Base-by-base conservation (phyloP, 129 eudicot species). In the Lactuca saligna region DNA sequence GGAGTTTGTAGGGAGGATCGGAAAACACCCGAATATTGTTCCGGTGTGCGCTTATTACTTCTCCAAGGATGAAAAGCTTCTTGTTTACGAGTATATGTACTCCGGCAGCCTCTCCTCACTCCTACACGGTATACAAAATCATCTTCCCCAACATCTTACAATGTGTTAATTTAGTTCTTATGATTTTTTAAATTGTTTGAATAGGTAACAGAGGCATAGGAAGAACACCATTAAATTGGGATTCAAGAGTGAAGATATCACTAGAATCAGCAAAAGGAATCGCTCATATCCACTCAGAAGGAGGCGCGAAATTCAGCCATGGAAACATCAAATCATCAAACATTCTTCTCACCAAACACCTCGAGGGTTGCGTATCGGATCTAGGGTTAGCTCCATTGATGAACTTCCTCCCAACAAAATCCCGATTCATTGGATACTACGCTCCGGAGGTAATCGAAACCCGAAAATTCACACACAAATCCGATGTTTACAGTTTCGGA, bases 31-130 rank as follows among this genome's bases (percentile, higher is more conserved):
- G 2, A 89, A 93, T 62, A 71, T 93, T 17, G 88, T 87, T 56
- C 89, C 91, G 1, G 61, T 87, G 10, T 80, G 82, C 41, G 98
- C 98, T 59, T 93, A 89, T 68, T 89, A 93, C 55, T 87, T 59
- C 63, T 93, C 98, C 16, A 93, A 93, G 57, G 98, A 93, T 65
- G 98, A 93, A 80, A 93, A 86, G 83, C 97, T 93, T 77, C 92
- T 93, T 35, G 98, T 93, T 35, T 85, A 75, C 10, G 95, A 89
- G 67, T 86, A 89, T 79, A 78, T 86, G 83, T 85, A 86, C 25
- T 78, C 80, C 3, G 86, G 92, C 29, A 93, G 97, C 85, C 77
- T 93, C 69, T 84, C 95, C 2, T 81, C 96, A 4, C 84, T 86
- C 71, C 72, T 93, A 71, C 97, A 89, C 66, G 97, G 98, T 93